A percentile compares a stretch with the other conserved stretches of the same genome.
Conservation (phyloP, 192 early-diverging fungal genomes). For the Kappamyces sp. region DNA sequence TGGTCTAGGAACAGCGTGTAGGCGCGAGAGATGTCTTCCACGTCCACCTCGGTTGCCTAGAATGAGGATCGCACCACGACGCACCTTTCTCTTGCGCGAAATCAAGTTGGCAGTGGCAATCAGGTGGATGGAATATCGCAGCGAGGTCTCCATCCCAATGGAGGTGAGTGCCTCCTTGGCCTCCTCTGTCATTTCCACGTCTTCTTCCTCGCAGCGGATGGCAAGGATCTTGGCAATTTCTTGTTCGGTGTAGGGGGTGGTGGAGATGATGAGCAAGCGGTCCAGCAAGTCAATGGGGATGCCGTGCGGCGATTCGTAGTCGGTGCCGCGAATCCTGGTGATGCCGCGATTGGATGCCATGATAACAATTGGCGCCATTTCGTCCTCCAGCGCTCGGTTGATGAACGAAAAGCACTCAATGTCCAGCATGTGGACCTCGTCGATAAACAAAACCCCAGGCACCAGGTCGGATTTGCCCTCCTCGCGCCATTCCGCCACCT, state of each 20-base stretch:
- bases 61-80: not conserved
- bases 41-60: slow-evolving; percentile 80
- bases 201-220: slow-evolving; percentile 72
- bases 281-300: slow-evolving; percentile 97
- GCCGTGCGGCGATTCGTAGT: slow-evolving; percentile 94
- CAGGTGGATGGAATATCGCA: slow-evolving; percentile 94
- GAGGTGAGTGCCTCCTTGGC: slow-evolving; percentile 86
- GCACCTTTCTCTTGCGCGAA: slow-evolving; percentile 79
- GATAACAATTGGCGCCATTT: slow-evolving; percentile 94
- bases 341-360: slow-evolving; percentile 99
- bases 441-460: slow-evolving; percentile 96
- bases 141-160: slow-evolving; percentile 87
- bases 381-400: slow-evolving; percentile 94
- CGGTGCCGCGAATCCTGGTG: slow-evolving; percentile 91
- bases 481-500: slow-evolving; percentile 96
- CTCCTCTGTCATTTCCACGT: slow-evolving; percentile 96
- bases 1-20: slow-evolving; percentile 96
- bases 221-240: slow-evolving; percentile 85
- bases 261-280: slow-evolving; percentile 89
- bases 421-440: slow-evolving; percentile 99
- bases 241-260: slow-evolving; percentile 73
- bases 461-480: slow-evolving; percentile 98
- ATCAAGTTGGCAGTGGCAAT: slow-evolving; percentile 93
- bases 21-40: slow-evolving; percentile 88
- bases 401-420: slow-evolving; percentile 99